Percentiles rank a stretch among this genome's conserved stretches.
Conservation (phyloP, 139 green algal species). For the Ulvella scutata region DNA sequence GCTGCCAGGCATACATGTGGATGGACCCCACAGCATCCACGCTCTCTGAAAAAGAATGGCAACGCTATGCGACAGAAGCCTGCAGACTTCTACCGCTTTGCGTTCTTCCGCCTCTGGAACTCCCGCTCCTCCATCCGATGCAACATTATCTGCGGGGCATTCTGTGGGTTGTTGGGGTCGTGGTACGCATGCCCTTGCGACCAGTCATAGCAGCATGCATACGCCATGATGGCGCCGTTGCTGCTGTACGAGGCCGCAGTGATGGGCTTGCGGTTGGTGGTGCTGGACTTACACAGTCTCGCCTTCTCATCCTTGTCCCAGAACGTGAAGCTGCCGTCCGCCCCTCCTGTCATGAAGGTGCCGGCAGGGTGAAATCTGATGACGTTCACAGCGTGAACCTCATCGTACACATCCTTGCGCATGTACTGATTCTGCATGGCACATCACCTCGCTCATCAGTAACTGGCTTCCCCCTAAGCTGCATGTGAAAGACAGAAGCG, state of each 20-base stretch:
- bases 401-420: background rate
- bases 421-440: background rate
- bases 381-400: background rate
- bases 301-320: slow-evolving; percentile 1
- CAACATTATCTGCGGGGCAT: background rate
- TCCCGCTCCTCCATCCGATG: background rate
- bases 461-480: too few relatives aligned
- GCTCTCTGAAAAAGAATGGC: too few relatives aligned
- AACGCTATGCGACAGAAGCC: too few relatives aligned
- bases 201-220: background rate
- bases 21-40: too few relatives aligned
- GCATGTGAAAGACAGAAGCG: too few relatives aligned
- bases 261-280: background rate
- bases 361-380: background rate
- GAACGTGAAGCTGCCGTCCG: background rate
- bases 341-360: background rate
- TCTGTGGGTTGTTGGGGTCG: background rate
- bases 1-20: too few relatives aligned
- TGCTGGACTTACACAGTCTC: background rate
- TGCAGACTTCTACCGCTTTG: background rate
- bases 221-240: background rate
- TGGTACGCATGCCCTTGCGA: background rate
- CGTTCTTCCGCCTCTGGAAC: background rate
- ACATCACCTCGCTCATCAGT: background rate
- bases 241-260: background rate